A percentile compares a stretch with the other conserved stretches of the same genome.
phyloP scores from a whole-genome alignment of 805 yeast genomes.

The Diddensiella transvaalensis region DNA sequence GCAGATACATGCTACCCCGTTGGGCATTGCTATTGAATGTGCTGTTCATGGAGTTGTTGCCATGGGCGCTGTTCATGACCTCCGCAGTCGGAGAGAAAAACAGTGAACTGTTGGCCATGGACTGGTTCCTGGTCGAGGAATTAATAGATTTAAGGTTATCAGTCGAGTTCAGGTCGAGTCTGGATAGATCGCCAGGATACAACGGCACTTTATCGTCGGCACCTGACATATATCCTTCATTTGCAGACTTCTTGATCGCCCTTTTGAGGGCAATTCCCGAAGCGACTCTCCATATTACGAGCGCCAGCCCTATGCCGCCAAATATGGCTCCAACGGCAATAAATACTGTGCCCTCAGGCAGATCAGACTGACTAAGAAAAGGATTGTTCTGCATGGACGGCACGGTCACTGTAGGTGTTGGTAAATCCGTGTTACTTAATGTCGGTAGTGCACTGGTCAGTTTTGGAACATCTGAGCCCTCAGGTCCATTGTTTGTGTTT shows the following conservation, averaged over 20 bases:
- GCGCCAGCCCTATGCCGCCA: conserved; percentile 52
- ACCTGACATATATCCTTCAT: conserved; percentile 3
- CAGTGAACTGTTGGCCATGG: conserved; percentile 31
- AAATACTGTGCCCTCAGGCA: conserved; percentile 76
- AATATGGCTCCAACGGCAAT: conserved; percentile 73
- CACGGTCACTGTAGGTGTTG: conserved; percentile 49
- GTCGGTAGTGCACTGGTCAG: conserved; percentile 13
- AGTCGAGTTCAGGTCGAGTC: conserved; percentile 19
- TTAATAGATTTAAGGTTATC: conserved; percentile 9
- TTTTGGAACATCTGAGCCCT: conserved; percentile 1
- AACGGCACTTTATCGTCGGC: conserved; percentile 12
- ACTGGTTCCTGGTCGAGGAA: conserved; percentile 5
- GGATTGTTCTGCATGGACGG: conserved; percentile 67
- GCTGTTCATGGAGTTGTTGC: conserved; percentile 11
- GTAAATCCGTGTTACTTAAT: conserved; percentile 13
- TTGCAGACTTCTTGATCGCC: conserved; percentile 46
- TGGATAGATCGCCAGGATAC: conserved; percentile 18
- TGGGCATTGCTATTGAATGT: conserved; percentile 1
- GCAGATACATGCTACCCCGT: conserved; percentile 27
- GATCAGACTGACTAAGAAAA: conserved; percentile 46
- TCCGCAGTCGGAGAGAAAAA: conserved; percentile 81
- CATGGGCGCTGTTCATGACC: conserved; percentile 47
- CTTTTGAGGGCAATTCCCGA: conserved; percentile 46
- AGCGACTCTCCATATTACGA: conserved; percentile 51
- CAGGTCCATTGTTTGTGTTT: not conserved